A percentile compares a stretch with the other conserved stretches of the same genome.
Evolutionary conservation across 495 filamentous ascomycete genomes (phyloP).

Genomic region (Clavariopsis aquatica): DNA sequence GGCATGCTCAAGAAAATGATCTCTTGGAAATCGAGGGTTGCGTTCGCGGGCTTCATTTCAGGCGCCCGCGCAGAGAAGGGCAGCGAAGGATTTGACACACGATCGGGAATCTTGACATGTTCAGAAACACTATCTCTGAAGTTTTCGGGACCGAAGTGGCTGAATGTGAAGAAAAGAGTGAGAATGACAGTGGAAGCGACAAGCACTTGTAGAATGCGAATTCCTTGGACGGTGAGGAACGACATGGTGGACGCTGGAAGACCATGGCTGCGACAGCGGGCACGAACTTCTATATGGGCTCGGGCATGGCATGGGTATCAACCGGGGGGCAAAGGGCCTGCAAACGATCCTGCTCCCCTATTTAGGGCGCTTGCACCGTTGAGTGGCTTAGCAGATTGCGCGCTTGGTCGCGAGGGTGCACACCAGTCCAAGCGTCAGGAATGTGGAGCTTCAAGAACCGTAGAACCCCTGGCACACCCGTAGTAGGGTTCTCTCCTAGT

Average conservation of each 20-base stretch:
- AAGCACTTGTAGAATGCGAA: constrained; percentile 25
- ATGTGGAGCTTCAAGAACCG: not conserved
- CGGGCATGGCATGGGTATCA: not conserved
- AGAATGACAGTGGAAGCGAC: constrained; percentile 23
- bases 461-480: not conserved
- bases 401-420: not conserved
- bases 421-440: not conserved
- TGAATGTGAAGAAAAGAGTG: constrained; percentile 23
- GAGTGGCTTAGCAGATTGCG: not conserved
- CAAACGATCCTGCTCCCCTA: not conserved
- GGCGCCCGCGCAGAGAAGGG: constrained; percentile 1
- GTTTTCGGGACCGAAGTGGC: constrained; percentile 12
- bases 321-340: too few species aligned
- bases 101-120: constrained; percentile 1
- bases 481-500: too few species aligned
- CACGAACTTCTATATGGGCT: not conserved
- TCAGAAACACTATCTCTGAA: not conserved
- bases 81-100: constrained; percentile 6
- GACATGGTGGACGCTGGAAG: constrained; percentile 16
- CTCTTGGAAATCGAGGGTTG: constrained; percentile 34
- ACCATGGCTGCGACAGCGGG: constrained; percentile 1
- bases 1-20: constrained; percentile 34
- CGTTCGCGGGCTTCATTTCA: constrained; percentile 23
- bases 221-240: constrained; percentile 22
- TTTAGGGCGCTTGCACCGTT: too few species aligned